phyloP scores from a whole-genome alignment of 2,329 filamentous ascomycete species.

The Lachnellula willkommii region DNA sequence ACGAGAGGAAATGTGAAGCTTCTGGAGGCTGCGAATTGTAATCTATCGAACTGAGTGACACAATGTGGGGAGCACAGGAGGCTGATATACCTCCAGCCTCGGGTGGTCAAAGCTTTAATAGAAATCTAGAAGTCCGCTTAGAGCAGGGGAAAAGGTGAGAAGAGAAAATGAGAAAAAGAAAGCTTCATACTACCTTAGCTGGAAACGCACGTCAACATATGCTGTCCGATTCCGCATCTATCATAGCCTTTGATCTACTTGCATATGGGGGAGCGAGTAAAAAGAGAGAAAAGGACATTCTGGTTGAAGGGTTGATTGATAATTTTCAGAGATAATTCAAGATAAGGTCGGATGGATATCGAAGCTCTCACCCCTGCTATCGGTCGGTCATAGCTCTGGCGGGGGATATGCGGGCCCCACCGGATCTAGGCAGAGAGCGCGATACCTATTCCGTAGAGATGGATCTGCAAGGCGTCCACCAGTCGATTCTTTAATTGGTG shows the following conservation, averaged over 20 bases:
- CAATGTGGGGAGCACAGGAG: background rate
- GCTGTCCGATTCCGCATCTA: background rate
- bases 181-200: background rate
- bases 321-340: conserved; percentile 1
- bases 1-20: background rate
- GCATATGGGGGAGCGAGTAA: background rate
- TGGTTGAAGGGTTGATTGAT: background rate
- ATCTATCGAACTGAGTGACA: background rate
- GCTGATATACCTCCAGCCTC: background rate
- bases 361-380: background rate
- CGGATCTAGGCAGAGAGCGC: background rate
- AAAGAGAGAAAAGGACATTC: background rate
- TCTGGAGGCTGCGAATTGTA: background rate
- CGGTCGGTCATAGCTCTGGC: background rate
- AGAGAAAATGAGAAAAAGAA: background rate
- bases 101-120: background rate
- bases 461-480: background rate
- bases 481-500: background rate
- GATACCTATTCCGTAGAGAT: background rate
- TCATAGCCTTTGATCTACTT: background rate
- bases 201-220: background rate
- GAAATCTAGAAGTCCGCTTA: background rate
- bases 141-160: background rate
- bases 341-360: conserved; percentile 3
- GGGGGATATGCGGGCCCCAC: background rate